Base-by-base conservation (phyloP, 306 rosid species). In the Gastrolobium villosum region DNA sequence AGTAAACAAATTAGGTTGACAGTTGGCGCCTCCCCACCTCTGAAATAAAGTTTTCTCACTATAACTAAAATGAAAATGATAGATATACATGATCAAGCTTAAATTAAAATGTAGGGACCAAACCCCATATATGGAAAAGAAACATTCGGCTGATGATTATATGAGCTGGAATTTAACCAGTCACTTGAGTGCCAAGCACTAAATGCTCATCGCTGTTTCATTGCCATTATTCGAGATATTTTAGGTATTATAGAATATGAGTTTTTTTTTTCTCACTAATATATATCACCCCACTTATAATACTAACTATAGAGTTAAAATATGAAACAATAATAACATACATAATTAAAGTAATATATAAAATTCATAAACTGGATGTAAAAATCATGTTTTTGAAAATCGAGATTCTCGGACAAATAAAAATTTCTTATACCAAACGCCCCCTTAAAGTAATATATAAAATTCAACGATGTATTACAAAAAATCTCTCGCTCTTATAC, bases 111-210 rank as follows among this genome's bases (percentile, higher is more conserved):
- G 45, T 45, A 31, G 28, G 34, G 39, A 31, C 37, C 45, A 5
- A n/a, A 59, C 34, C 79, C 45, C 6, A 31, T 10, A 9, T 11
- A 5, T 35, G 56, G 9, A 20, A 20, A 62, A 15, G 48, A 43
- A 41, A 3, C 48, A 28, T 77, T 36, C 54, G 20, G 36, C 35
- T 30, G 64, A 13, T 26, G 6, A 20, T 44, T 44, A n/a, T 10
- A 9, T 70, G 74, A 52, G 82, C 78, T 63, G 74, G 70, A 75
- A 75, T n/a, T 41, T 55, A 11, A 61, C 40, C 15, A 63, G 4
- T 45, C 45, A 32, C 20, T 69, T 76, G 85, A 76, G 74, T 53
- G 74, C 5, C 59, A 34, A 76, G 71, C 81, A 70, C 69, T 81
- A 46, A 68, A 71, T 43, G 62, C 45, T 61, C 56, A 45, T 69